Evolutionary conservation across 1,139 yeast genomes (phyloP).

Genomic region (Hyphopichia khmerensis): DNA sequence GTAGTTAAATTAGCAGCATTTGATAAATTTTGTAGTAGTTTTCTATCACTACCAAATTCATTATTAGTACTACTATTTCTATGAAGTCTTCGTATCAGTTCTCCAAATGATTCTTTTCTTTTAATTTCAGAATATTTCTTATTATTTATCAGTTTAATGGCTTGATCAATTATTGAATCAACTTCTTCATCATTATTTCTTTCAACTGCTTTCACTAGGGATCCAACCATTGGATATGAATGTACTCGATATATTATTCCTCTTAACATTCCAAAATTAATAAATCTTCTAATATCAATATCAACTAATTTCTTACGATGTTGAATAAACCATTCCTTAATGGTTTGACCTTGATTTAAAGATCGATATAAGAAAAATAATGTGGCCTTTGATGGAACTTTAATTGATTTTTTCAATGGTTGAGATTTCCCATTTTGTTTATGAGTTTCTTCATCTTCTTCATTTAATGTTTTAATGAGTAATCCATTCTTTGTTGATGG

Average conservation of each 20-base stretch:
- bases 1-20: slow-evolving; percentile 28
- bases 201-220: slow-evolving; percentile 35
- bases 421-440: not conserved
- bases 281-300: slow-evolving; percentile 79
- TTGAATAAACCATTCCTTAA: slow-evolving; percentile 76
- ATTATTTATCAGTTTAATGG: slow-evolving; percentile 4
- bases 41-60: slow-evolving; percentile 7
- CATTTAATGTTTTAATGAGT: not conserved
- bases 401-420: slow-evolving; percentile 3
- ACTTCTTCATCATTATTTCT: slow-evolving; percentile 27
- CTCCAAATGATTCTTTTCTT: not conserved
- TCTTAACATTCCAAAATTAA: slow-evolving; percentile 82
- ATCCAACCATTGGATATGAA: slow-evolving; percentile 63
- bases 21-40: slow-evolving; percentile 23
- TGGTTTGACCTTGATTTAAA: slow-evolving; percentile 72
- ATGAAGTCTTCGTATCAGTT: not conserved
- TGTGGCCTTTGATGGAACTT: slow-evolving; percentile 62
- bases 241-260: slow-evolving; percentile 81
- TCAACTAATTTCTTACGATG: slow-evolving; percentile 57
- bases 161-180: slow-evolving; percentile 24
- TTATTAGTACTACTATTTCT: not conserved
- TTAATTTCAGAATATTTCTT: not conserved
- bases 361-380: slow-evolving; percentile 77
- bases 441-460: not conserved
- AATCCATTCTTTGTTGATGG: not conserved